phyloP scores from a whole-genome alignment of 163 green algal species.

The Prototheca cutis region DNA sequence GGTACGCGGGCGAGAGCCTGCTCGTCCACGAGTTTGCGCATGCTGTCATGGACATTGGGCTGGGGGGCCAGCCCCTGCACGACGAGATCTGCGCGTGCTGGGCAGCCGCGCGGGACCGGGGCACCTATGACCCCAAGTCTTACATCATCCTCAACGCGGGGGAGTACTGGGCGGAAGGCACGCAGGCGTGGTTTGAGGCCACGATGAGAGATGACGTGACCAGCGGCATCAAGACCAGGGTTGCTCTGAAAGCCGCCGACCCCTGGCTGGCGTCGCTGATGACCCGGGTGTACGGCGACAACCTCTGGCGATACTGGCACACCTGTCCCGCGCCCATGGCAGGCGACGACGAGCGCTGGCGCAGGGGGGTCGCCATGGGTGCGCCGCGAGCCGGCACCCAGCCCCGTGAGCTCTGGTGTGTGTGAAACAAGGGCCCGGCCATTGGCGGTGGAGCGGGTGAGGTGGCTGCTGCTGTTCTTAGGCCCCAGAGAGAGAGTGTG shows the following conservation, averaged over 20 bases:
- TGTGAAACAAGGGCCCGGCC: too few relatives aligned
- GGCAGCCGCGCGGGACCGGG: slow-evolving; percentile 1
- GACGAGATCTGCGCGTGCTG: slow-evolving; percentile 10
- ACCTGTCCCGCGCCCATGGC: slow-evolving; percentile 6
- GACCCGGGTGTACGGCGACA: slow-evolving; percentile 40
- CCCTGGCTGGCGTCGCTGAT: slow-evolving; percentile 46
- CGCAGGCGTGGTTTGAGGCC: slow-evolving; percentile 68
- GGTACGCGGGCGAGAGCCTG: slow-evolving; percentile 53
- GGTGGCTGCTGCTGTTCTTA: too few relatives aligned
- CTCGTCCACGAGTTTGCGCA: slow-evolving; percentile 66
- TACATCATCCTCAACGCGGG: slow-evolving; percentile 66
- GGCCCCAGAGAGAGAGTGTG: too few relatives aligned
- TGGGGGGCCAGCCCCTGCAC: slow-evolving; percentile 13
- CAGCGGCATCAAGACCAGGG: slow-evolving; percentile 50
- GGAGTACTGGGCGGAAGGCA: slow-evolving; percentile 72
- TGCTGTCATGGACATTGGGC: slow-evolving; percentile 51
- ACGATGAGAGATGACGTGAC: slow-evolving; percentile 60
- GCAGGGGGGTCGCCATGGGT: background rate
- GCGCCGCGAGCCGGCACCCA: too few relatives aligned
- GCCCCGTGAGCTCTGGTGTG: too few relatives aligned
- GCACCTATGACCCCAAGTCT: slow-evolving; percentile 19
- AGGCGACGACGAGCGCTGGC: background rate
- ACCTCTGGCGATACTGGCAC: slow-evolving; percentile 41
- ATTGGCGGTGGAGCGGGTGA: too few relatives aligned
- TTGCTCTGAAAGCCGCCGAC: slow-evolving; percentile 39